Evolutionary conservation across 805 yeast species (phyloP), one percentile per base, ranked within the genome.

Genomic region (Lipomyces spencermartinsiae): DNA sequence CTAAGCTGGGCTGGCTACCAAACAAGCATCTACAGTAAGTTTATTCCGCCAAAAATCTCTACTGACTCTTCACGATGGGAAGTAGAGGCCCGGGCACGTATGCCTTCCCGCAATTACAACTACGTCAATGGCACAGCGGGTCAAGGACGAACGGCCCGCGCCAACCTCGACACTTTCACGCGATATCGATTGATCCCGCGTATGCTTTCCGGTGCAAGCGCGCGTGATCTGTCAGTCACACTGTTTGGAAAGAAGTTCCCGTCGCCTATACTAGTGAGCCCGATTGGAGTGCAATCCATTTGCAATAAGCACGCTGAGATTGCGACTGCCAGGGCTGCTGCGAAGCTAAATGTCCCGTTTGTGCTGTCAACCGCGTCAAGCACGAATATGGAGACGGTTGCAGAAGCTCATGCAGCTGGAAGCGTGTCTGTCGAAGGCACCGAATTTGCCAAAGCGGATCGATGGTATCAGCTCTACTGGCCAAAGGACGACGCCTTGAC

Each of bases 271-370:
- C 72, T 75, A 14, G 56, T 72, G 29, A 77, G 75, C 6, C 78
- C 78, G 9, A 64, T 75, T 25, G 77, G 78, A 0, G 78, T 75
- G 37, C 77, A 75, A 54, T 56, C 68, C 6, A 71, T 74, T 25
- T 74, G 70, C 35, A 72, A 75, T 63, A 67, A 69, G 14, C 74
- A 74, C 9, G 77, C 73, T 2, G 78, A 75, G 56, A 25, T 64
- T n/a, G 78, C 74, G 6, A 67, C 72, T 14, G 75, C 77, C 4
- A 63, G 64, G 14, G 78, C 78, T 1, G 76, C 76, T 25, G 74
- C 73, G 10, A 49, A 65, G 34, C 68, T 73, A 59, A 67, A 72
- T 58, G 71, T 75, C 9, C 76, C 78, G 29, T 75, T 74, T 63
- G 69, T 75, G 22, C 69, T 74, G 56, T 68, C 75, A 54, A 72